Conservation (phyloP, 441 rosid species). For the Arabidopsis hybrid region DNA sequence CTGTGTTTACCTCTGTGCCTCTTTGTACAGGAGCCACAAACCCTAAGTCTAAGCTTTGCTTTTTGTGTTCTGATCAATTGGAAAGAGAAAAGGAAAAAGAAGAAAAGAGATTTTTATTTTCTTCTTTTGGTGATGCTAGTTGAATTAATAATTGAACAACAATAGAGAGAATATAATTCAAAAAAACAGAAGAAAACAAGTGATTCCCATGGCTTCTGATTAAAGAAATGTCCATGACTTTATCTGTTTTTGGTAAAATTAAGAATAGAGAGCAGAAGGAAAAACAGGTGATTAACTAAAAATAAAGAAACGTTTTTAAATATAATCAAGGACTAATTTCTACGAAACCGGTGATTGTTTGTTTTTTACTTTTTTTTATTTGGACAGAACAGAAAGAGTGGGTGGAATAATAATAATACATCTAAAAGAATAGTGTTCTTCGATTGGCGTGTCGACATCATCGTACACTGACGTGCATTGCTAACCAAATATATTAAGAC, state of each 20-base stretch:
- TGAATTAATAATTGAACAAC: constrained; percentile 35
- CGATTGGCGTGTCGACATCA: constrained; percentile 38
- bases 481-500: constrained; percentile 21
- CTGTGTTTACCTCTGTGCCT: constrained; percentile 35
- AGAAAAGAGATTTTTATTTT: constrained; percentile 15
- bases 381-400: constrained; percentile 8
- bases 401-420: constrained; percentile 26
- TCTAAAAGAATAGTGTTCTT: constrained; percentile 25
- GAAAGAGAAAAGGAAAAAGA: constrained; percentile 15
- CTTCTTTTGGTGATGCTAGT: constrained; percentile 37
- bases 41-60: constrained; percentile 42
- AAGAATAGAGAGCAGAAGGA: constrained; percentile 26
- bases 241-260: constrained; percentile 55
- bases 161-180: neutral
- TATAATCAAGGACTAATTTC: neutral
- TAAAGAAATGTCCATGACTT: constrained; percentile 36
- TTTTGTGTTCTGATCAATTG: constrained; percentile 20
- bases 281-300: too few species aligned
- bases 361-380: neutral
- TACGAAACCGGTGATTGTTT: neutral
- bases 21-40: constrained; percentile 40
- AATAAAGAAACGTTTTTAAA: neutral
- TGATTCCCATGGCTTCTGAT: constrained; percentile 28
- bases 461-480: constrained; percentile 40
- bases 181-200: neutral